Evolutionary conservation across 2,329 filamentous ascomycete genomes (phyloP).

Genomic region (Monilinia fructicola): DNA sequence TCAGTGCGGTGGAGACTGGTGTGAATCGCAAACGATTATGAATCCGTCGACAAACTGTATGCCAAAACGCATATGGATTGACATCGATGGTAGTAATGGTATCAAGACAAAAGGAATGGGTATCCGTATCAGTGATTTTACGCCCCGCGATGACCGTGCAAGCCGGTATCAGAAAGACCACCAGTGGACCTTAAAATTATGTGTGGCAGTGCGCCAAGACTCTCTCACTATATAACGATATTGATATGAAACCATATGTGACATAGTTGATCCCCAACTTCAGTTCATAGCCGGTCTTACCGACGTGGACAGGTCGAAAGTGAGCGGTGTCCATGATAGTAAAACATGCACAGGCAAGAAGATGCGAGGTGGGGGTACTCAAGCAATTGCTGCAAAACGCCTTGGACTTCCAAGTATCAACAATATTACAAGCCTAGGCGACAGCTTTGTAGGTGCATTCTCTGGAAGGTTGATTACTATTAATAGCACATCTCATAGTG

Average conservation of each 20-base stretch:
- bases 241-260: background rate
- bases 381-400: background rate
- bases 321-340: background rate
- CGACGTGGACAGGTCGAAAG: background rate
- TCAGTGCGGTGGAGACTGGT: background rate
- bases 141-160: background rate
- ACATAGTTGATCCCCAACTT: background rate
- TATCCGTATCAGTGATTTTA: slow-evolving; percentile 9
- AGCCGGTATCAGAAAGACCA: background rate
- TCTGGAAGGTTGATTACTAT: background rate
- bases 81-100: background rate
- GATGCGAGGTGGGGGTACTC: background rate
- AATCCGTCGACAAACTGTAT: background rate
- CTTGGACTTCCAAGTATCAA: background rate
- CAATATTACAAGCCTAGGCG: background rate
- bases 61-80: background rate
- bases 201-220: background rate
- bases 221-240: background rate
- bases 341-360: background rate
- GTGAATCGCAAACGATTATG: background rate
- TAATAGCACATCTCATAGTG: background rate
- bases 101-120: background rate
- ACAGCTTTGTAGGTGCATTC: background rate
- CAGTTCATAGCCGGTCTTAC: background rate
- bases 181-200: too few species aligned